These are phyloP conservation scores for Sarocladium kiliense DNA, from an alignment of 2,329 filamentous ascomycete genomes.

Conservation along the genomic window DNA sequence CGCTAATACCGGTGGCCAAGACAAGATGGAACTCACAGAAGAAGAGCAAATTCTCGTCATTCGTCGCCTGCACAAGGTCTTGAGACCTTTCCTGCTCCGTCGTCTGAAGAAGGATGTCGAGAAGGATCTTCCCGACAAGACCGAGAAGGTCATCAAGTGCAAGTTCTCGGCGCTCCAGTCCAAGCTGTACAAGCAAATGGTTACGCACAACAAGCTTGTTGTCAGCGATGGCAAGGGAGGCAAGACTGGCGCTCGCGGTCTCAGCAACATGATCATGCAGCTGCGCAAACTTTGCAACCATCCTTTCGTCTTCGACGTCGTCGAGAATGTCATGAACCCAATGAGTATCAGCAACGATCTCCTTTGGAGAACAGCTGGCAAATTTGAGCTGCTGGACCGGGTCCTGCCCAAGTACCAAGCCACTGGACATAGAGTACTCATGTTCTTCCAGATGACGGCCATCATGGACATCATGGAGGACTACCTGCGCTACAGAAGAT, in stretches of 20 bases:
- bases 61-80: constrained; percentile 94
- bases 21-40: constrained; percentile 99
- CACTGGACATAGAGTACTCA: constrained; percentile 89
- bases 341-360: constrained; percentile 82
- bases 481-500: constrained; percentile 77
- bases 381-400: constrained; percentile 92
- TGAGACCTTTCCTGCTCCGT: constrained; percentile 93
- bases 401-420: constrained; percentile 89
- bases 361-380: constrained; percentile 91
- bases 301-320: constrained; percentile 96
- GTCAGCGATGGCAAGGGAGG: constrained; percentile 94
- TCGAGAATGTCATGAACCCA: constrained; percentile 98
- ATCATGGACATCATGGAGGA: constrained; percentile 99
- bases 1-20: constrained; percentile 94
- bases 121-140: constrained; percentile 97
- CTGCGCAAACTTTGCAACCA: constrained; percentile 98
- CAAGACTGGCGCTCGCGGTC: constrained; percentile 86
- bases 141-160: constrained; percentile 98
- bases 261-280: constrained; percentile 99
- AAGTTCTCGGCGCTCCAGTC: constrained; percentile 93
- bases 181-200: constrained; percentile 95
- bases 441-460: constrained; percentile 99
- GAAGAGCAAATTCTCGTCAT: constrained; percentile 99
- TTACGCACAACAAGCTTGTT: constrained; percentile 89
- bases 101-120: constrained; percentile 99